Conservation (phyloP, 2,329 filamentous ascomycete genomes). For the Fusarium pseudograminearum region DNA sequence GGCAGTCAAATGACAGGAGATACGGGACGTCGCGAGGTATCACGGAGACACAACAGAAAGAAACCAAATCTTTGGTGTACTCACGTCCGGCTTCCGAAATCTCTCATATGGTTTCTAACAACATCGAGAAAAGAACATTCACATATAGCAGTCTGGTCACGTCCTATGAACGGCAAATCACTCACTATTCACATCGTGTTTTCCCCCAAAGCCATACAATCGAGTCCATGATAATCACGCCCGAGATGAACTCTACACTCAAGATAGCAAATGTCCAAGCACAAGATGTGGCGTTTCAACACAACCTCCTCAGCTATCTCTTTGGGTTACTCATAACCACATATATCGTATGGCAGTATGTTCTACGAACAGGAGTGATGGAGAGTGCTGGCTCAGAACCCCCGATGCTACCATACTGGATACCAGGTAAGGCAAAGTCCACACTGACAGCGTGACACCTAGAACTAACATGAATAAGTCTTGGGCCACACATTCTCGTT, state of each 20-base stretch:
- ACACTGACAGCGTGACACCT: not conserved
- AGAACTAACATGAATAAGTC: not conserved
- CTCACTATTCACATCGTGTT: not conserved
- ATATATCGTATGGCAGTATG: not conserved
- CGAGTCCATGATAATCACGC: not conserved
- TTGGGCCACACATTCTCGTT: slow-evolving; percentile 1
- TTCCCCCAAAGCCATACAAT: not conserved
- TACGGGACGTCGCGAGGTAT: not conserved
- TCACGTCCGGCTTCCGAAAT: not conserved
- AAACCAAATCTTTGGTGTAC: rapidly evolving
- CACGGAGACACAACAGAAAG: no score
- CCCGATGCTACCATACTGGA: slow-evolving; percentile 4
- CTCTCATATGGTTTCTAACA: no score
- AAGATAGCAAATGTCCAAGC: no score
- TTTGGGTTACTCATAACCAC: rapidly evolving
- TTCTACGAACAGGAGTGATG: not conserved
- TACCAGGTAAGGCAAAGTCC: slow-evolving; percentile 1
- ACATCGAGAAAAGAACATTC: not conserved
- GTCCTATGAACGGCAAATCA: not conserved
- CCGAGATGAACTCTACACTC: no score
- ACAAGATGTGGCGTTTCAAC: not conserved
- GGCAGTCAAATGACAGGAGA: not conserved
- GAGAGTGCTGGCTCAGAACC: not conserved
- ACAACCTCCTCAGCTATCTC: not conserved
- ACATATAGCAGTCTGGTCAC: no score